phyloP scores from a whole-genome alignment of 768 basidiomycete genomes.

The Xerocomus potaroensis region DNA sequence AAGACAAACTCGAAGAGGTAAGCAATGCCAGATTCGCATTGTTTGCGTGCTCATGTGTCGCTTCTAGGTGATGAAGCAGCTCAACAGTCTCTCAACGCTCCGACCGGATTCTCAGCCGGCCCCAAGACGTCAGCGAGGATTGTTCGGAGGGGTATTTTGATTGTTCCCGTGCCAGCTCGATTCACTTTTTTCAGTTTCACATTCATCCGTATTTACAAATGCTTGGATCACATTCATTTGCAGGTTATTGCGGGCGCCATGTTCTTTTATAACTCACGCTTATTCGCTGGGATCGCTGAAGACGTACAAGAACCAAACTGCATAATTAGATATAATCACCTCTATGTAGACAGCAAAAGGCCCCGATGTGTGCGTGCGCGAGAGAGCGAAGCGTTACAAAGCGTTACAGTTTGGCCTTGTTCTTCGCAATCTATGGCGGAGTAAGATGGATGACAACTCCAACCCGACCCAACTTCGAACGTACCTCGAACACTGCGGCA shows the following conservation, averaged over 20 bases:
- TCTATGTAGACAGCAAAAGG: constrained; percentile 12
- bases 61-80: constrained; percentile 87
- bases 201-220: background rate
- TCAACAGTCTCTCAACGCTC: constrained; percentile 86
- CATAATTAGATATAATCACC: constrained; percentile 18
- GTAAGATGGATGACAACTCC: background rate
- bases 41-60: constrained; percentile 3
- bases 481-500: constrained; percentile 74
- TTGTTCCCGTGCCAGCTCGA: constrained; percentile 23
- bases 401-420: constrained; percentile 44
- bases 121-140: constrained; percentile 68
- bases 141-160: constrained; percentile 76
- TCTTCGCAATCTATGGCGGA: constrained; percentile 27
- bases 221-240: constrained; percentile 10
- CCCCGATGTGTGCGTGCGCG: too few relatives aligned
- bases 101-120: constrained; percentile 76
- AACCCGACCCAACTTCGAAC: background rate
- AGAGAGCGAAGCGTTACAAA: too few relatives aligned
- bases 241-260: background rate
- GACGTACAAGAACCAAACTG: constrained; percentile 3
- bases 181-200: background rate
- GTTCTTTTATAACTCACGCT: background rate
- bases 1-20: constrained; percentile 96
- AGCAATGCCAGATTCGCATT: constrained; percentile 8
- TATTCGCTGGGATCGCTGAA: background rate